Evolutionary conservation across 371 early-diverging fungal genomes (phyloP).

Genomic region (Zychaea mexicana): DNA sequence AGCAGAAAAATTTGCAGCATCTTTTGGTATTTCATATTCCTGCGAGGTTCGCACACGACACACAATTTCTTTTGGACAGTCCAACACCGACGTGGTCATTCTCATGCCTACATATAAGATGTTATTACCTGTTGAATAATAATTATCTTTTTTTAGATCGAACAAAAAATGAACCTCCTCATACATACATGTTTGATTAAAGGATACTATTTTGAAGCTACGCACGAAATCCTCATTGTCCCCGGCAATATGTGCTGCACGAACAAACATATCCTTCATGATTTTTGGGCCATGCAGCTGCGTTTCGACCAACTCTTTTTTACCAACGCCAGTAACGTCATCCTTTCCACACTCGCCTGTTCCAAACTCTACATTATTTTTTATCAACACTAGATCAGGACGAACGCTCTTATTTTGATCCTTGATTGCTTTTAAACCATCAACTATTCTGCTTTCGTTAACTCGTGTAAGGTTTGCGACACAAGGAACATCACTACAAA

Average conservation of each 20-base stretch:
- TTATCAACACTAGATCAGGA: background rate
- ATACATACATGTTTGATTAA: background rate
- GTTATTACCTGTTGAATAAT: background rate
- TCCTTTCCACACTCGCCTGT: conserved; percentile 1
- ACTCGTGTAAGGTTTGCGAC: background rate
- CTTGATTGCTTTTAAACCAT: background rate
- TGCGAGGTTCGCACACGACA: background rate
- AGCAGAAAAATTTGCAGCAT: too few relatives aligned
- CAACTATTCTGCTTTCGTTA: background rate
- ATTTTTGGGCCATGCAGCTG: conserved; percentile 6
- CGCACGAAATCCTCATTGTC: background rate
- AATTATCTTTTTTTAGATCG: too few relatives aligned
- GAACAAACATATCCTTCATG: conserved; percentile 5
- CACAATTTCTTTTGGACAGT: background rate
- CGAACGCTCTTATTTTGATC: background rate
- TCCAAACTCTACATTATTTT: conserved; percentile 7
- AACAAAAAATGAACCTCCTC: background rate
- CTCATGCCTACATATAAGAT: background rate
- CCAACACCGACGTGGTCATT: background rate
- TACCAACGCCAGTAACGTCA: background rate
- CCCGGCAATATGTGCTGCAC: background rate
- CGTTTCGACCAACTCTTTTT: conserved; percentile 3
- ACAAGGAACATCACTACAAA: background rate
- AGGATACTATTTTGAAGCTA: background rate
- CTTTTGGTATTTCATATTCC: background rate